Evolutionary conservation across 441 rosid genomes (phyloP), one percentile per base, ranked within the genome.

Genomic region (Erodium texanum): DNA sequence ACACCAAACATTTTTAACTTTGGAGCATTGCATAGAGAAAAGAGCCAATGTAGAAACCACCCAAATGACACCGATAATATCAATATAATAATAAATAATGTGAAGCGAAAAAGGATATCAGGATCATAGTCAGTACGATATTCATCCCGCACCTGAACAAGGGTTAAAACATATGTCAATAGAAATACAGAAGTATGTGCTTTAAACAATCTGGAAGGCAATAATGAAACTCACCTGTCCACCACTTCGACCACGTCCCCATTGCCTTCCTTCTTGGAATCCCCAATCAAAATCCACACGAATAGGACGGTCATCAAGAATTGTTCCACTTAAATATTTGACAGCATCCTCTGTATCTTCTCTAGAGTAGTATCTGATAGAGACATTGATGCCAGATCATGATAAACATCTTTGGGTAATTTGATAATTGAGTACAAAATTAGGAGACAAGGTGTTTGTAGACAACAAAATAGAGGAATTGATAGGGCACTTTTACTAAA

Each of bases 201-300:
- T 45, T 15, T 43, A 75, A 14, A 22, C 64, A 41, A 67, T 48
- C n/a, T n/a, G n/a, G n/a, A n/a, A 73, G 5, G 41, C 67, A n/a
- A n/a, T n/a, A n/a, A 54, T 4, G 32, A 66, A 70, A 45, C 74
- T 70, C 73, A 89, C 97, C 87, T 94, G 99, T 41, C 99, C 99
- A 71, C 99, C 99, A 77, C 97, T 94, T 78, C 89, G 78, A 73
- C 99, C 99, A 73, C 99, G 99, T 10, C 97, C 97, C 97, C 97
- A 94, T 76, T 94, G 97, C 78, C 99, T 86, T 74, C 99, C 99
- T 69, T 94, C 99, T 74, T 86, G 88, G 41, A 94, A 94, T 9
- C 97, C 99, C 99, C 99, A 91, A 73, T 94, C 97, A 84, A 94
- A 94, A 77, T 94, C 97, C 7, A 87, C 99, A 76, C 99, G 96